A percentile compares a stretch with the other conserved stretches of the same genome.
These are phyloP conservation scores for Coemansia sp. DNA, from an alignment of 192 early-diverging fungal genomes.

Conservation along the genomic window DNA sequence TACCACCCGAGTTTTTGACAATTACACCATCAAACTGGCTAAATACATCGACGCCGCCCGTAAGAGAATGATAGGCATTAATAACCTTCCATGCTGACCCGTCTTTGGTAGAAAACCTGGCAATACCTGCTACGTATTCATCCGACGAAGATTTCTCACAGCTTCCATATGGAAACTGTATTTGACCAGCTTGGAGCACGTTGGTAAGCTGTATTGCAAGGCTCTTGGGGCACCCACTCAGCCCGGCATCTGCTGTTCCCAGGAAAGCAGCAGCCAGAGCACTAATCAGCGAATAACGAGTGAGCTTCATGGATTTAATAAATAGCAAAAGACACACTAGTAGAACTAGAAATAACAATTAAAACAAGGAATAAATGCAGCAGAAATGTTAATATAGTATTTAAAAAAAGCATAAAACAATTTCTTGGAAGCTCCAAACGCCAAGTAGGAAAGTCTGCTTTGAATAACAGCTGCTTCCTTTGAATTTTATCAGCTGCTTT, in stretches of 20 bases:
- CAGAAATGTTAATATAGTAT: neutral
- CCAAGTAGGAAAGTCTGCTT: neutral
- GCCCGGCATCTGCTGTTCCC: constrained; percentile 18
- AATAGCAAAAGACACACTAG: neutral
- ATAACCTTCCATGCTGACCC: constrained; percentile 30
- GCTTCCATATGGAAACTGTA: constrained; percentile 46
- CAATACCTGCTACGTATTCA: constrained; percentile 56
- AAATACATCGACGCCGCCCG: constrained; percentile 39
- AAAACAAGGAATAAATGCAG: neutral
- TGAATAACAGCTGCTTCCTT: neutral
- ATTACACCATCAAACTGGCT: constrained; percentile 22
- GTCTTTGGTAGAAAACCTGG: constrained; percentile 53
- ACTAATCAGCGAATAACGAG: neutral
- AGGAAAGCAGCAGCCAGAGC: neutral
- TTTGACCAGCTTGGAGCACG: constrained; percentile 46
- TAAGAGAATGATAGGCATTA: constrained; percentile 15
- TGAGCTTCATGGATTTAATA: neutral
- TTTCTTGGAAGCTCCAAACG: neutral
- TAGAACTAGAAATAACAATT: neutral
- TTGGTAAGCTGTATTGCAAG: constrained; percentile 55
- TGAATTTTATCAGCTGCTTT: neutral
- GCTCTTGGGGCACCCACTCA: constrained; percentile 45
- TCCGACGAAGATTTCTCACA: constrained; percentile 38
- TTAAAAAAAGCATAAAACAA: neutral
- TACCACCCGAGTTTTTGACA: constrained; percentile 8